A percentile compares a stretch with the other conserved stretches of the same genome.
Evolutionary conservation across 345 rosid species (phyloP).

Genomic region (Pistacia integerrima): DNA sequence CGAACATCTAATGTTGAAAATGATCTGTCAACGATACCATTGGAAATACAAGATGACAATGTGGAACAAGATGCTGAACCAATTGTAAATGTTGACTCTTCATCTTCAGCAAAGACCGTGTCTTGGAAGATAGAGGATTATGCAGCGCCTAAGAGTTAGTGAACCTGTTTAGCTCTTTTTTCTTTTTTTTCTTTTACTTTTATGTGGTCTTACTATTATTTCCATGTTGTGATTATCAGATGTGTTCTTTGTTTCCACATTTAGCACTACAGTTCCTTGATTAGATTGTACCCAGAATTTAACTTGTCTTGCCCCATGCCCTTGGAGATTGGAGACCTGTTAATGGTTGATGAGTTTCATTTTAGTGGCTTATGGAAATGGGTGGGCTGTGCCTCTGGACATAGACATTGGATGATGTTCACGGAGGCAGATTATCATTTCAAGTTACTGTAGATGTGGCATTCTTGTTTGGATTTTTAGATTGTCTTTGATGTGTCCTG

Average conservation of each 20-base stretch:
- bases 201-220: background rate
- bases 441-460: background rate
- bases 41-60: slow-evolving; percentile 35
- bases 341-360: background rate
- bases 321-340: background rate
- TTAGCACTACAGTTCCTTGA: background rate
- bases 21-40: slow-evolving; percentile 34
- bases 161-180: background rate
- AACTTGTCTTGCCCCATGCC: background rate
- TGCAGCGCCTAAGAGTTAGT: slow-evolving; percentile 81
- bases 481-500: background rate
- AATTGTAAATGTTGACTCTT: slow-evolving; percentile 31
- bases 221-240: background rate
- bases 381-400: background rate
- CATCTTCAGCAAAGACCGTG: slow-evolving; percentile 39
- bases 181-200: background rate
- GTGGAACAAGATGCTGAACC: slow-evolving; percentile 34
- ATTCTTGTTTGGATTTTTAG: background rate
- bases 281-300: background rate
- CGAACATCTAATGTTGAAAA: slow-evolving; percentile 39
- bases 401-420: background rate
- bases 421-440: background rate
- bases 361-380: background rate
- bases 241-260: slow-evolving; percentile 1
- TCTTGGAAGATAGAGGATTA: slow-evolving; percentile 61